phyloP scores from a whole-genome alignment of 352 stramenopile species.

The Phytophthora podocarpi region DNA sequence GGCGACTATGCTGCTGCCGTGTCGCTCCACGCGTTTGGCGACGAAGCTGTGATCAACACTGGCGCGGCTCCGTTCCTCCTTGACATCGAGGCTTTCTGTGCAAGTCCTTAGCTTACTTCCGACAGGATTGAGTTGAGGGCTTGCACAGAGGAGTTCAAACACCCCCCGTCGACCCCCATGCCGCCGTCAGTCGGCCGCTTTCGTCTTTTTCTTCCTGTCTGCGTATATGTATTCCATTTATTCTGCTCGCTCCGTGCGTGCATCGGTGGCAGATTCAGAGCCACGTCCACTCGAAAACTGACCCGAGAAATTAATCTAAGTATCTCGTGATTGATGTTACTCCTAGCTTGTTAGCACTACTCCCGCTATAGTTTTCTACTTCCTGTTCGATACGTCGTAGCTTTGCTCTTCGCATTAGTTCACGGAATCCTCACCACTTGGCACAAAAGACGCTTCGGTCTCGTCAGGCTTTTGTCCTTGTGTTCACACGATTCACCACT shows the following conservation, averaged over 20 bases:
- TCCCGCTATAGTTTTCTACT: neutral
- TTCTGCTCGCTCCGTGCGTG: constrained; percentile 13
- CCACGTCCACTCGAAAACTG: constrained; percentile 27
- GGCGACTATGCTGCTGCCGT: constrained; percentile 76
- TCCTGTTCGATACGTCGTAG: too few species aligned
- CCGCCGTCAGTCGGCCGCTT: constrained; percentile 40
- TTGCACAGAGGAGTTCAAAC: constrained; percentile 55
- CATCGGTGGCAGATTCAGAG: constrained; percentile 23
- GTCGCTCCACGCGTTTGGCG: constrained; percentile 79
- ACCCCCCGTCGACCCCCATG: constrained; percentile 23
- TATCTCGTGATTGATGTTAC: constrained; percentile 30
- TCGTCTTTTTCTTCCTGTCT: constrained; percentile 25
- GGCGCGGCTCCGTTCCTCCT: constrained; percentile 75
- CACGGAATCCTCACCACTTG: too few species aligned
- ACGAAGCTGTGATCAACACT: constrained; percentile 75
- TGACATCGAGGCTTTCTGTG: constrained; percentile 90
- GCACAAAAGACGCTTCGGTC: too few species aligned
- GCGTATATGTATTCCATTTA: constrained; percentile 24
- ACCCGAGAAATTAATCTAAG: constrained; percentile 32
- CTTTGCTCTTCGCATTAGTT: too few species aligned
- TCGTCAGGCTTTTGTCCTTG: too few species aligned
- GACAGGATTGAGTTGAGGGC: constrained; percentile 34
- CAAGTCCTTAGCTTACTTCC: constrained; percentile 69
- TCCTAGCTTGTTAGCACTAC: neutral
- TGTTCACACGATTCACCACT: too few species aligned